Evolutionary conservation across 2,329 filamentous ascomycete genomes (phyloP), one percentile per base, ranked within the genome.

Genomic region (Fusarium secorum): DNA sequence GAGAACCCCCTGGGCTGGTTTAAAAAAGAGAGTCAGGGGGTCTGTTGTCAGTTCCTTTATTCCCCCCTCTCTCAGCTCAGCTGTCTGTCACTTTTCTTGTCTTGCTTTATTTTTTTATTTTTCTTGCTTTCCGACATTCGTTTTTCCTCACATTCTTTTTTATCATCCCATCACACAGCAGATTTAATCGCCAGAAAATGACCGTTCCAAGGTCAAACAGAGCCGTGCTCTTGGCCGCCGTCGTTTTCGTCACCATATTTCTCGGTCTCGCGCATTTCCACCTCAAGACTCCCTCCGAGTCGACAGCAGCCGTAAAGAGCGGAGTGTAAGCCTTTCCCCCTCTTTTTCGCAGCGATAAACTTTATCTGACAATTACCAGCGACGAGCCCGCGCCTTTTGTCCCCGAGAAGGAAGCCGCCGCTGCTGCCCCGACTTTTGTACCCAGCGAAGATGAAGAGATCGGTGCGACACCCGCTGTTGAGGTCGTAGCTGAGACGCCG

Each of bases 191-290:
- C 22, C 46, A 18, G 13, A 67, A 62, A 51, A 67, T 67, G 64
- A 45, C 63, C 55, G 63, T 66, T 7, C 55, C 56, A 30, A 52
- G 64, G 56, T 67, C 64, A 32, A 67, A 67, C 49, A 51, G 63
- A 62, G 63, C 64, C 22, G 64, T 67, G 48, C 32, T 67, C 26
- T 38, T 67, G 64, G 64, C 64, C 48, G 64, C 63, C 22, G 48
- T 67, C 22, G 63, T 67, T 30, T 67, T 67, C 6, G 58, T 67
- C 48, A 67, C 64, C 38, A 67, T 67, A 15, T 67, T 67, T 45
- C 63, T 67, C 24, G 64, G 64, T 14, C 57, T 67, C 7, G 63
- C 64, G 24, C 64, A 67, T 67, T 67, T 67, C 48, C 64, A 67
- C 30, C 63, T 67, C 3, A 39, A 67, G 11, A 39, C 64, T 38